Base-by-base conservation (phyloP, 78 protist species). In the Carpediemonas membranifera region DNA sequence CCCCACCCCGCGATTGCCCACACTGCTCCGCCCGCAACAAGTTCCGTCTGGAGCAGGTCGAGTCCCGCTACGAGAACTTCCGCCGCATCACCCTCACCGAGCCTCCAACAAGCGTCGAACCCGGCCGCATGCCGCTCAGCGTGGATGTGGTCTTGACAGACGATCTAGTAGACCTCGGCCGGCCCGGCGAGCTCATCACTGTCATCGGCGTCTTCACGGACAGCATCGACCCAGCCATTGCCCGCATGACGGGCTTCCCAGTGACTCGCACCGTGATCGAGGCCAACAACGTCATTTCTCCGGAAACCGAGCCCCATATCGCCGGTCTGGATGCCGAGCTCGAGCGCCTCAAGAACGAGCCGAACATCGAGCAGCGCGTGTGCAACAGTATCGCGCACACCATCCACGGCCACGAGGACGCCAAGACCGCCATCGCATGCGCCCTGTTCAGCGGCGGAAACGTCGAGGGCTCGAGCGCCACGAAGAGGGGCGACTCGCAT, bases 101-200 rank as follows among this genome's bases (percentile, higher is more conserved):
- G 64, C 25, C 87, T 9, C 99, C 99, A 7, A 93, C 94, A 11
- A 71, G 95, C 1, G 96, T 97, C 14, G 94, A 95, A 1, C 77
- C 99, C 0, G 99, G 99, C 27, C 84, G 99, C 11, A 64, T 95
- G 24, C 99, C 99, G 52, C 74, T 98, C 16, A 73, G 84, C 41
- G 91, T 88, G 61, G 93, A 87, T 1, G 85, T 96, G 62, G 60
- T 94, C 16, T 77, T 94, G 11, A 57, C 78, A 25, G 70, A 58
- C 25, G 99, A 96, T 67, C 47, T 94, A 24, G 84, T 91, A 60
- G 98, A 97, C 77, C 36, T 34, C 13, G 81, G 65, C 30, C 47
- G 92, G 18, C 98, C 99, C 1, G 98, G 99, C 28, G 98, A 96
- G 53, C 56, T 94, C 65, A 82, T 93, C 3, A 35, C 47, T 0